Percentiles rank a stretch among this genome's conserved stretches.
Evolutionary conservation across 306 rosid species (phyloP).

Genomic region (Cicer chorassanicum): DNA sequence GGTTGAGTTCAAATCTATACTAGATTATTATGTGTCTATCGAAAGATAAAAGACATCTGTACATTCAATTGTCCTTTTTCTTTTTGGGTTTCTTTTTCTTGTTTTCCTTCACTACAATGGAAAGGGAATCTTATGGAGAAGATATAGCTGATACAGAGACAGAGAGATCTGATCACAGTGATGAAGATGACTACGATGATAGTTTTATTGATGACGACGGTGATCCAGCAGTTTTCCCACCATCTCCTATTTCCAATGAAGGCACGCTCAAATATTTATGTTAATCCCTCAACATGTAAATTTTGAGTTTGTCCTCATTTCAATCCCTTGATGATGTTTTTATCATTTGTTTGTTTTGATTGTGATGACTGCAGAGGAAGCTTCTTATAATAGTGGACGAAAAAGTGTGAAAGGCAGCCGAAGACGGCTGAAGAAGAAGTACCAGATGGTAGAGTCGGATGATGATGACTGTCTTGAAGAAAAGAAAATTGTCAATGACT

Average conservation of each 20-base stretch:
- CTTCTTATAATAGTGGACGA: slow-evolving; percentile 44
- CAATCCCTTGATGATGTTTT: slow-evolving; percentile 1
- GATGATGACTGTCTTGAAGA: slow-evolving; percentile 49
- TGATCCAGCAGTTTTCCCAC: slow-evolving; percentile 52
- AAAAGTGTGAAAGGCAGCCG: slow-evolving; percentile 41
- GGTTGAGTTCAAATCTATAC: slow-evolving; percentile 5
- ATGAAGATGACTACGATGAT: slow-evolving; percentile 73
- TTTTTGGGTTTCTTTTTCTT: slow-evolving; percentile 25
- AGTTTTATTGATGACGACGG: slow-evolving; percentile 79
- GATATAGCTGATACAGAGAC: slow-evolving; percentile 85
- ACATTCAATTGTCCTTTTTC: not conserved
- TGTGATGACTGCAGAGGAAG: slow-evolving; percentile 51
- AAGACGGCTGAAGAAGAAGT: slow-evolving; percentile 64
- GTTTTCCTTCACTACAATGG: slow-evolving; percentile 51
- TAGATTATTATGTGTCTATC: slow-evolving; percentile 19
- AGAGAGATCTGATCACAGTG: slow-evolving; percentile 59
- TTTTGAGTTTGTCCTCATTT: slow-evolving; percentile 31
- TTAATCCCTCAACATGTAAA: slow-evolving; percentile 1
- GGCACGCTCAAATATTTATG: slow-evolving; percentile 47
- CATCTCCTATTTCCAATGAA: slow-evolving; percentile 57
- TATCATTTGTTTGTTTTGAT: slow-evolving; percentile 37
- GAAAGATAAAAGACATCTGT: not conserved
- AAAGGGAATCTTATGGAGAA: slow-evolving; percentile 86
- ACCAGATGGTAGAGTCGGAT: slow-evolving; percentile 60
- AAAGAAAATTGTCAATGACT: slow-evolving; percentile 34